phyloP scores from a whole-genome alignment of 2,329 filamentous ascomycete species.

The Botrytis sinoallii region DNA sequence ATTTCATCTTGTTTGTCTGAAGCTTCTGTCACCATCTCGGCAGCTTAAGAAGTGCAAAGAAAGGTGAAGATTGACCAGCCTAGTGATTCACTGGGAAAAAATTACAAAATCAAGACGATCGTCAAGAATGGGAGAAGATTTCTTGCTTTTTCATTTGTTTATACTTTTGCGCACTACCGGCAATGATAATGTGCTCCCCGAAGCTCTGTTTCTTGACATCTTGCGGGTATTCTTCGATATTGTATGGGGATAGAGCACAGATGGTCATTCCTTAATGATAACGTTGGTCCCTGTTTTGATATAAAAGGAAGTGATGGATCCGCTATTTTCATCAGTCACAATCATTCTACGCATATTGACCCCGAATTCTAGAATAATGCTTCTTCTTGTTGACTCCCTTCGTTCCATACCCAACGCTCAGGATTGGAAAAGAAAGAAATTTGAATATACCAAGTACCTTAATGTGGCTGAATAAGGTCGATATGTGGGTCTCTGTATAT shows the following conservation, averaged over 20 bases:
- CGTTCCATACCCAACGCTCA: background rate
- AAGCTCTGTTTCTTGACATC: background rate
- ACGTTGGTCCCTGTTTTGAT: background rate
- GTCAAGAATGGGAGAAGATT: background rate
- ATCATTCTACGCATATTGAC: background rate
- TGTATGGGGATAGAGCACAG: background rate
- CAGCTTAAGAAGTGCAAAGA: background rate
- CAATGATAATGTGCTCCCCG: background rate
- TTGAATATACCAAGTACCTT: background rate
- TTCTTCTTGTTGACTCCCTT: background rate
- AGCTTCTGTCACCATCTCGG: conserved; percentile 7
- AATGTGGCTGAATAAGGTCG: background rate
- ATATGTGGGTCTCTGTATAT: background rate
- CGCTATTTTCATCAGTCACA: background rate
- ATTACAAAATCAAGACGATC: background rate
- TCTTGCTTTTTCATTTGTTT: background rate
- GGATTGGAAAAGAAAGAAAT: background rate
- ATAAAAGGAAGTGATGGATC: background rate
- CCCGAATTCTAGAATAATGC: background rate
- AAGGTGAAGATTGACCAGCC: background rate
- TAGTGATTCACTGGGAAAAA: background rate
- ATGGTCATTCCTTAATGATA: conserved; percentile 4
- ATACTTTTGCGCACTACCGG: background rate
- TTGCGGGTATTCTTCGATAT: conserved; percentile 3
- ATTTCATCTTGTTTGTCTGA: conserved; percentile 18